Evolutionary conservation across 306 rosid species (phyloP), one percentile per base, ranked within the genome.

Genomic region (Cicer arietinum): DNA sequence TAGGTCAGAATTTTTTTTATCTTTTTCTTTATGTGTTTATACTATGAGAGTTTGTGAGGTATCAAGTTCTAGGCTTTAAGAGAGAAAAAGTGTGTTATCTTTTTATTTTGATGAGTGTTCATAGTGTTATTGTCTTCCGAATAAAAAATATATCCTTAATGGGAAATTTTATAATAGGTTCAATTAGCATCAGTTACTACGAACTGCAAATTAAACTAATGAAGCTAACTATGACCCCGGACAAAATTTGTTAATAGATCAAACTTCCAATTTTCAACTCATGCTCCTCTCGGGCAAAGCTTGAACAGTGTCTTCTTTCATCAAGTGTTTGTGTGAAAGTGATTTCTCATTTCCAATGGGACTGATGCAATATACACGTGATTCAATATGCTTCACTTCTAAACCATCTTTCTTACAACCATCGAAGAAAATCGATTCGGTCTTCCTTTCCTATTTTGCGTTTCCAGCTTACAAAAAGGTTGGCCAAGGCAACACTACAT

Each of bases 381-480:
- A 90, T 66, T 90, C 93, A n/a, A 94, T 50, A 82, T 94, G 97
- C 57, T 75, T 74, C 18, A 87, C 97, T 75, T 85, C 84, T 63
- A 94, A 88, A 73, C 97, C 94, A 25, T 89, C 91, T 47, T 79
- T 76, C 61, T 87, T 88, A 42, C 97, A 94, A 37, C 98, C 96
- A 50, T 56, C 60, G 85, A 91, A 94, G 82, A 94, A 94, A 71
- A 91, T 79, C 2, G 81, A 84, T 78, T 91, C 96, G 2, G 30
- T 91, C 98, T 81, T 91, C 96, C 85, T 94, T 91, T 22, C 98
- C 96, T 11, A 91, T 91, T 87, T 97, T 80, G 45, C 94, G 94
- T 58, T 92, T 86, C 97, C 96, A 94, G 87, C 98, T 94, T 97
- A 94, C 65, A 91, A 44, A 81, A 90, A 91, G 37, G 90, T 85